Evolutionary conservation across 768 basidiomycete genomes (phyloP), one percentile per base, ranked within the genome.

Genomic region (Hydnomerulius pinastri): DNA sequence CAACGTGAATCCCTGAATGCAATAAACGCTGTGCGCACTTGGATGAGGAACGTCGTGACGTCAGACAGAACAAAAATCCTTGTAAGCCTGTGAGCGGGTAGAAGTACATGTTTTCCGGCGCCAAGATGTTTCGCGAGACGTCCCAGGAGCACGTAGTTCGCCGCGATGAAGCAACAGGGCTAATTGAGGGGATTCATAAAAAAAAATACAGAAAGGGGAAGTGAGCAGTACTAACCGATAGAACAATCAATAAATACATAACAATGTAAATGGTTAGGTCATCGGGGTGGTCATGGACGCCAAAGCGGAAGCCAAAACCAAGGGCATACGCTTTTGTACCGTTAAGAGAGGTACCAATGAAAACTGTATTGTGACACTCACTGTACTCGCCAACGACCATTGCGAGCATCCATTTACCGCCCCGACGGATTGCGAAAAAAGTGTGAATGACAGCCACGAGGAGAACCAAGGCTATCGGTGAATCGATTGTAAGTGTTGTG

Each of bases 111-210:
- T 46, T 74, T 55, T 53, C 75, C 74, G 18, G 71, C 71, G 6
- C 68, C 56, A 6, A 87, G 68, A 53, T 77, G 72, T 27, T 64
- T 68, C 4, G 82, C 79, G 4, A 89, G 62, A 13, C 78, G 77
- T 7, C 83, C 82, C 4, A 86, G 76, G 18, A 85, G 72, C 46
- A 85, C 71, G 58, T 87, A 87, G 59, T 83, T 77, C 13, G 80
- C 75, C 13, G 82, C 82, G 54, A 85, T 82, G 69, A 87, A 87
- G 20, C 82, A 85, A 60, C 86, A 87, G 6, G 85, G 85, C 80
- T 82, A n/a, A 6, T 42, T 12, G 39, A 27, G 24, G 15, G 21
- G 37, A 21, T 35, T 35, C 9, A 17, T 17, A 12, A 37, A 24
- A 12, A 37, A 24, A 40, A 20, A 33, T 20, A 6, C 21, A 30